A percentile compares a stretch with the other conserved stretches of the same genome.
Evolutionary conservation across 441 rosid species (phyloP).

Genomic region (Rhodomyrtus psidioides): DNA sequence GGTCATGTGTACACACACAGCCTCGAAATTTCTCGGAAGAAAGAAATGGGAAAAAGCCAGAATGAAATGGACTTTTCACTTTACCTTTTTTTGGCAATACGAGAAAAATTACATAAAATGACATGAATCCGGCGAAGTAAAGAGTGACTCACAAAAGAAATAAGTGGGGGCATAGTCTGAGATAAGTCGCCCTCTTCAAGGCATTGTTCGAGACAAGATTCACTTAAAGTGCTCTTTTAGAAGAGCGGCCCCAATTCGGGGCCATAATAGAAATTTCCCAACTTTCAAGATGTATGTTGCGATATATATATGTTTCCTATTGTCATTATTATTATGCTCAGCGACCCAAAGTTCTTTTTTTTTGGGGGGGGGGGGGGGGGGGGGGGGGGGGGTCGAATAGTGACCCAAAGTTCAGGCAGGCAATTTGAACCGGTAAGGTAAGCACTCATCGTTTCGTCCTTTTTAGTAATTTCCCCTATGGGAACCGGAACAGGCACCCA

Average conservation of each 20-base stretch:
- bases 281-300: not conserved
- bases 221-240: fast-evolving
- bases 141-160: fast-evolving
- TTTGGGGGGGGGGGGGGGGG: too few species aligned
- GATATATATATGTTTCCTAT: not conserved
- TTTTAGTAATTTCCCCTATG: not conserved
- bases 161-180: fast-evolving
- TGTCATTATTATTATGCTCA: not conserved
- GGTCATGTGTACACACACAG: not conserved
- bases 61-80: not conserved
- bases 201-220: not conserved
- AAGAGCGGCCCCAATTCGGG: fast-evolving
- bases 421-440: too few species aligned
- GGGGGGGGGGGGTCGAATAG: too few species aligned
- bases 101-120: not conserved
- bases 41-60: not conserved
- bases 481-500: not conserved
- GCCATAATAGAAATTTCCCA: not conserved
- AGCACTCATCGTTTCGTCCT: not conserved
- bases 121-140: fast-evolving
- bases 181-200: fast-evolving
- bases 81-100: not conserved
- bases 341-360: too few species aligned
- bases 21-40: not conserved
- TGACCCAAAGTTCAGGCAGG: too few species aligned